Percentiles rank a stretch among this genome's conserved stretches.
These are phyloP conservation scores for Blastobotrys robertii DNA, from an alignment of 805 yeast genomes.

Conservation along the genomic window DNA sequence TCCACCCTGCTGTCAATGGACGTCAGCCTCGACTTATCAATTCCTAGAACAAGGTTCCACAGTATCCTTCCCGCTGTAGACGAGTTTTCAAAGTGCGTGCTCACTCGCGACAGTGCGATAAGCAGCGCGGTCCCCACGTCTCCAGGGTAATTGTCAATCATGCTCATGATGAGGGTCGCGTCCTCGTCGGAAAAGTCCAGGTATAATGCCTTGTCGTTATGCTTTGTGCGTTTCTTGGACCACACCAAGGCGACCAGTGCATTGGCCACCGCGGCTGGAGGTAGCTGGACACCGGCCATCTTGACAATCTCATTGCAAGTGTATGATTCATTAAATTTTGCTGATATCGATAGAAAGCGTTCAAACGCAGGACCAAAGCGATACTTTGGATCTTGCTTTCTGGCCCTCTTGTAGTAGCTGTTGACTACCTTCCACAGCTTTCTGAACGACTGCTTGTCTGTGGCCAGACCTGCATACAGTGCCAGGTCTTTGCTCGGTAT, in stretches of 20 bases:
- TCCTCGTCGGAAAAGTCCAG: slow-evolving; percentile 7
- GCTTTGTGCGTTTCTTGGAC: slow-evolving; percentile 14
- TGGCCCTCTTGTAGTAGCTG: not conserved
- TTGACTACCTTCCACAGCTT: not conserved
- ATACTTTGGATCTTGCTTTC: not conserved
- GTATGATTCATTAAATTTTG: slow-evolving; percentile 3
- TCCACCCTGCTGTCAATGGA: slow-evolving; percentile 4
- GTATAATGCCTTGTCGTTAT: slow-evolving; percentile 5
- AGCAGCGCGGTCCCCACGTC: slow-evolving; percentile 4
- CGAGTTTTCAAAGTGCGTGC: not conserved
- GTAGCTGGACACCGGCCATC: slow-evolving; percentile 6
- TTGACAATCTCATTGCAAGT: slow-evolving; percentile 9
- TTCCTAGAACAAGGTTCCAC: slow-evolving; percentile 21
- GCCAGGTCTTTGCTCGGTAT: slow-evolving; percentile 1
- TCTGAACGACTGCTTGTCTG: slow-evolving; percentile 2
- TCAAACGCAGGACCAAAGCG: not conserved
- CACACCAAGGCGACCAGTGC: slow-evolving; percentile 21
- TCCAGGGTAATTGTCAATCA: slow-evolving; percentile 4
- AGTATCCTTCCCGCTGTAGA: slow-evolving; percentile 15
- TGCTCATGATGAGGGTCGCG: slow-evolving; percentile 8
- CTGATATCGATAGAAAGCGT: too few species aligned
- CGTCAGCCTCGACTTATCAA: slow-evolving; percentile 1
- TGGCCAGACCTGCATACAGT: not conserved
- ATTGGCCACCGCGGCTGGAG: slow-evolving; percentile 9
- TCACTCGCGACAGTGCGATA: slow-evolving; percentile 1